Percentiles rank a stretch among this genome's conserved stretches.
Conservation (phyloP, 2,329 filamentous ascomycete species). For the Fusarium circinatum region DNA sequence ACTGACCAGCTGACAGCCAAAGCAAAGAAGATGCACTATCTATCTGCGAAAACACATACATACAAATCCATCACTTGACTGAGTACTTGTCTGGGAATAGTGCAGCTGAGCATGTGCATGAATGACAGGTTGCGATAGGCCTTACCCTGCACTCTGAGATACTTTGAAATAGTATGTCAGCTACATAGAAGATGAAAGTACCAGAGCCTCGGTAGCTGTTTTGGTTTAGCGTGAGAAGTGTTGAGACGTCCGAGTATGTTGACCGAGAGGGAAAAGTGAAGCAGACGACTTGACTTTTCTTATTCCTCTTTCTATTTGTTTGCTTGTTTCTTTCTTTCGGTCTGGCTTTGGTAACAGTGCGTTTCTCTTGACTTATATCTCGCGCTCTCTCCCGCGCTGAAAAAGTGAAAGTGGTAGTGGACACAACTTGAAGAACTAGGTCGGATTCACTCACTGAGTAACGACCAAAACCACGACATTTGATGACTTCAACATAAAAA, state of each 20-base stretch:
- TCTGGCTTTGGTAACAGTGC: slow-evolving; percentile 2
- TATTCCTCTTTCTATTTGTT: background rate
- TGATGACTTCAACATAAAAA: background rate
- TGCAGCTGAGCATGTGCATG: slow-evolving; percentile 37
- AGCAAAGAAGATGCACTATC: background rate
- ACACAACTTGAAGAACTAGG: background rate
- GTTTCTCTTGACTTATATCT: slow-evolving; percentile 19
- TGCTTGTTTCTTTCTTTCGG: background rate
- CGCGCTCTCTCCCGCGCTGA: background rate
- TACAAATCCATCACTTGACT: slow-evolving; percentile 19
- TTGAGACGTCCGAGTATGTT: slow-evolving; percentile 39
- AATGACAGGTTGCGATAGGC: slow-evolving; percentile 35
- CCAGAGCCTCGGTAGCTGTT: slow-evolving; percentile 37
- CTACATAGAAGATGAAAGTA: slow-evolving; percentile 8
- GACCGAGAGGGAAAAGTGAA: slow-evolving; percentile 41
- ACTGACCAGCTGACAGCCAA: slow-evolving; percentile 5
- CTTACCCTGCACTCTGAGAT: slow-evolving; percentile 20
- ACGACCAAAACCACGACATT: slow-evolving; percentile 8
- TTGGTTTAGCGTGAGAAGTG: slow-evolving; percentile 36
- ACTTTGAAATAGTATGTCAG: background rate
- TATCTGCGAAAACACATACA: background rate
- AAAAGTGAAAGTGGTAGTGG: background rate
- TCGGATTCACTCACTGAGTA: background rate
- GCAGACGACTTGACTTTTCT: slow-evolving; percentile 17
- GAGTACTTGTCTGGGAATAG: slow-evolving; percentile 31